These are phyloP conservation scores for Lentinula aciculospora DNA, from an alignment of 768 basidiomycete genomes.

Conservation along the genomic window DNA sequence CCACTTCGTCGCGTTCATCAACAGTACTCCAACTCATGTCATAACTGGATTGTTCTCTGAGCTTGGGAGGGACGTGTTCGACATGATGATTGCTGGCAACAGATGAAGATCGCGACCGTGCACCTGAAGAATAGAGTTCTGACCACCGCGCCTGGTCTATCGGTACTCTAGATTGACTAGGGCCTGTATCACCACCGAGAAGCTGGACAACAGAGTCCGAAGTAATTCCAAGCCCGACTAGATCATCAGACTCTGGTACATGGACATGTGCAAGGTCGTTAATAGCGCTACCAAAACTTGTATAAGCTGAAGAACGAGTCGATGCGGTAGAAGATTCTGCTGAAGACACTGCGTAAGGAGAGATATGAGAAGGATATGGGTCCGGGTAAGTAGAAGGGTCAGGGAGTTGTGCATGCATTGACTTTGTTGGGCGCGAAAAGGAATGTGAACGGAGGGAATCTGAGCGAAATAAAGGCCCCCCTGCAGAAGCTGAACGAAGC, in stretches of 20 bases:
- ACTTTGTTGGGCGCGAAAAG: constrained; percentile 44
- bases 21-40: constrained; percentile 72
- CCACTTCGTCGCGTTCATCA: constrained; percentile 63
- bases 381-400: constrained; percentile 44
- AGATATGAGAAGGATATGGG: constrained; percentile 33
- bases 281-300: constrained; percentile 60
- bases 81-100: constrained; percentile 37
- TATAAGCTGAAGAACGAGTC: constrained; percentile 74
- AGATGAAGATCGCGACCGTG: constrained; percentile 69
- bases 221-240: constrained; percentile 48
- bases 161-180: constrained; percentile 43
- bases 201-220: constrained; percentile 63
- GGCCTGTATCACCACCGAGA: constrained; percentile 46
- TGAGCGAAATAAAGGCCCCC: constrained; percentile 29
- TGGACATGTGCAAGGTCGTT: constrained; percentile 62
- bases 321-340: constrained; percentile 67
- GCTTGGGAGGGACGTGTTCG: constrained; percentile 37
- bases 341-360: constrained; percentile 48
- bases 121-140: constrained; percentile 57
- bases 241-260: constrained; percentile 54
- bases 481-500: constrained; percentile 33
- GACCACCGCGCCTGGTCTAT: constrained; percentile 71
- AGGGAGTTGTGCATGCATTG: constrained; percentile 62
- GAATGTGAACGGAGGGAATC: constrained; percentile 43
- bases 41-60: constrained; percentile 66